phyloP scores from a whole-genome alignment of 768 basidiomycete species.

The Suillus subalutaceus region DNA sequence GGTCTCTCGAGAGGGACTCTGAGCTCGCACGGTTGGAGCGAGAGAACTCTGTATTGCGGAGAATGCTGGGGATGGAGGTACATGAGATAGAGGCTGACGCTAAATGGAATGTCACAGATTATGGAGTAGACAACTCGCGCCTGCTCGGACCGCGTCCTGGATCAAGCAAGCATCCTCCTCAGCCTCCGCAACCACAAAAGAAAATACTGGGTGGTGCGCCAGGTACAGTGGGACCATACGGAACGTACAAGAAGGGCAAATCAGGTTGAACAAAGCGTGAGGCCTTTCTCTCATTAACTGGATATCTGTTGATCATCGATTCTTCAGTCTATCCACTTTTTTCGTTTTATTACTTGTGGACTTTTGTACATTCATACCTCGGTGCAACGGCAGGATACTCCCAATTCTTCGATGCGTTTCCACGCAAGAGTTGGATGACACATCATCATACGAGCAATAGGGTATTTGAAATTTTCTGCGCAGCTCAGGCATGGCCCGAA shows the following conservation, averaged over 20 bases:
- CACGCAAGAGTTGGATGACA: neutral
- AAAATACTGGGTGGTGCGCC: slow-evolving; percentile 37
- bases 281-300: neutral
- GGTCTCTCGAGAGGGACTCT: slow-evolving; percentile 86
- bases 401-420: neutral
- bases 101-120: slow-evolving; percentile 14
- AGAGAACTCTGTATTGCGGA: slow-evolving; percentile 83
- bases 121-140: slow-evolving; percentile 20
- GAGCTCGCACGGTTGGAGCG: slow-evolving; percentile 85
- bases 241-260: slow-evolving; percentile 38
- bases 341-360: neutral
- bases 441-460: neutral
- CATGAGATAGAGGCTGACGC: slow-evolving; percentile 16
- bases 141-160: slow-evolving; percentile 19
- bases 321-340: neutral
- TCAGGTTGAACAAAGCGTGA: neutral
- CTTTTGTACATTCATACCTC: neutral
- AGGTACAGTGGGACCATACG: slow-evolving; percentile 46
- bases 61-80: slow-evolving; percentile 60
- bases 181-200: slow-evolving; percentile 19
- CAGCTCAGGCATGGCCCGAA: neutral
- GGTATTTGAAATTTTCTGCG: neutral
- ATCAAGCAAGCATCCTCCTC: slow-evolving; percentile 9
- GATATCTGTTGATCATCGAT: neutral
- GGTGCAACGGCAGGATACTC: neutral